phyloP scores from a whole-genome alignment of 257 asterid species.

The Lycium ferocissimum region DNA sequence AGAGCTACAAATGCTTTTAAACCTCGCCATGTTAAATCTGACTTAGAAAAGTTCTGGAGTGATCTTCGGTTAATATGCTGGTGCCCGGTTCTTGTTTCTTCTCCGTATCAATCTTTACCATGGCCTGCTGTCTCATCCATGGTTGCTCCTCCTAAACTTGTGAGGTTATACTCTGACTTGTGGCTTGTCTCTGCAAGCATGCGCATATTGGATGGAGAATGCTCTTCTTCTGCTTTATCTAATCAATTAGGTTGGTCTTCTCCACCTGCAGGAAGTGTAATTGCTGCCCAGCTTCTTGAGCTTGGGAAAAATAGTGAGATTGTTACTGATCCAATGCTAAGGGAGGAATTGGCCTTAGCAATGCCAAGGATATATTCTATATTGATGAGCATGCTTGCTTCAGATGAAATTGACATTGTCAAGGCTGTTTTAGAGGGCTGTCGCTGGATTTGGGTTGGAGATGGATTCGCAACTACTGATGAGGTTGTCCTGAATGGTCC shows the following conservation, averaged over 20 bases:
- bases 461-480: constrained; percentile 85
- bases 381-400: constrained; percentile 65
- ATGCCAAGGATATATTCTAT: constrained; percentile 93
- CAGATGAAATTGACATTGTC: constrained; percentile 92
- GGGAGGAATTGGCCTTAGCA: constrained; percentile 87
- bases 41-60: constrained; percentile 88
- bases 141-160: constrained; percentile 98
- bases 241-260: constrained; percentile 88
- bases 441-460: constrained; percentile 99
- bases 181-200: constrained; percentile 99
- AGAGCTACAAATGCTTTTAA: constrained; percentile 76
- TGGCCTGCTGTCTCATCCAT: constrained; percentile 87
- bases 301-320: constrained; percentile 94
- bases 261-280: constrained; percentile 91
- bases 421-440: constrained; percentile 94
- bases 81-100: constrained; percentile 89
- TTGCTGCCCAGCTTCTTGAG: constrained; percentile 98
- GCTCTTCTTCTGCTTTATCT: constrained; percentile 87
- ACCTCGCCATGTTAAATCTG: constrained; percentile 68
- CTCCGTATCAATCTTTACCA: constrained; percentile 78
- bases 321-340: constrained; percentile 70
- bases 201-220: constrained; percentile 95
- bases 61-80: constrained; percentile 87
- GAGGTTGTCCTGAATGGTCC: constrained; percentile 97
- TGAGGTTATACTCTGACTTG: constrained; percentile 70